Conservation (phyloP, 2,329 filamentous ascomycete species). For the Aspergillus piperis region DNA sequence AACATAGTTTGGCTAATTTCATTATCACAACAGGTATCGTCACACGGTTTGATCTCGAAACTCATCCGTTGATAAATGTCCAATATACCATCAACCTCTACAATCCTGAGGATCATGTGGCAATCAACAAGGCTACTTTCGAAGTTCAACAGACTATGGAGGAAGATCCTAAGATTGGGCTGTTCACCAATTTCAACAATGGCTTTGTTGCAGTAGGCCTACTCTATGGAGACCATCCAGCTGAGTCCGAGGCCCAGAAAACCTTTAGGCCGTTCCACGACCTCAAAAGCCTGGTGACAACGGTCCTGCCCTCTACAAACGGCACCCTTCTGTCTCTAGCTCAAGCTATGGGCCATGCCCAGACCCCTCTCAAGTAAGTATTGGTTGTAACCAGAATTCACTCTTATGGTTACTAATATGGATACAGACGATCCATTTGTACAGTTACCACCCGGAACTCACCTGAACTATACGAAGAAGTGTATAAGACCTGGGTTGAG, state of each 20-base stretch:
- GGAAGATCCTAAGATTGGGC: constrained; percentile 8
- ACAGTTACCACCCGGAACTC: constrained; percentile 13
- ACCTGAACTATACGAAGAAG: constrained; percentile 12
- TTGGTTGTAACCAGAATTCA: rapidly evolving
- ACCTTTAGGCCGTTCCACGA: background rate
- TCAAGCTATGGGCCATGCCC: background rate
- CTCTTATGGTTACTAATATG: too few relatives aligned
- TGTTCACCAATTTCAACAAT: constrained; percentile 18
- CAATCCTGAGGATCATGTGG: background rate
- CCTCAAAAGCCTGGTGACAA: background rate
- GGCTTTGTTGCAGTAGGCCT: constrained; percentile 16
- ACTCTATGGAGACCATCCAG: constrained; percentile 12
- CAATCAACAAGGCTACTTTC: background rate
- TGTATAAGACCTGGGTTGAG: background rate
- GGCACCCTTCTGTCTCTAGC: background rate
- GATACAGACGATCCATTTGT: constrained; percentile 7
- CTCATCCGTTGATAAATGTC: background rate
- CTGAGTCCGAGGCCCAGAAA: background rate
- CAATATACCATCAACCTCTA: constrained; percentile 5
- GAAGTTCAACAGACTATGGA: background rate
- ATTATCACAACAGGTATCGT: constrained; percentile 1
- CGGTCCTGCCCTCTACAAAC: background rate
- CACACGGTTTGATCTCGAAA: background rate
- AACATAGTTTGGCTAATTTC: background rate
- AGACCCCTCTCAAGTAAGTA: background rate